Evolutionary conservation across 2,329 filamentous ascomycete genomes (phyloP).

Genomic region (Pseudodiploospora longispora): DNA sequence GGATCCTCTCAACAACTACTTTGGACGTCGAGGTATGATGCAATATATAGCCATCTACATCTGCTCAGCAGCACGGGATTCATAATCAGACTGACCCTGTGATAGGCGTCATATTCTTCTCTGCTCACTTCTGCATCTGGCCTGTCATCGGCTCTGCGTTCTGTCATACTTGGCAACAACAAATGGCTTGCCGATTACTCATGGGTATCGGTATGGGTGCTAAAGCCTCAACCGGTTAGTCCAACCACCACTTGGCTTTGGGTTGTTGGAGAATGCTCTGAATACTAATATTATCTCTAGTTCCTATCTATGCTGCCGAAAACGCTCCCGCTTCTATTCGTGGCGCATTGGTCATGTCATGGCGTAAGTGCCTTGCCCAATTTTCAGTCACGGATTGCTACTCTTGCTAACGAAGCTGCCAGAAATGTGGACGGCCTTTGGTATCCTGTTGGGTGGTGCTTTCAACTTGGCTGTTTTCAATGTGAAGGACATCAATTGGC

Average conservation of each 20-base stretch:
- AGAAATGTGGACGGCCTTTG: constrained; percentile 58
- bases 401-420: not conserved
- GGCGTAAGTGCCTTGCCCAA: constrained; percentile 33
- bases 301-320: constrained; percentile 70
- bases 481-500: constrained; percentile 23
- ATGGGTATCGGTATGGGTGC: constrained; percentile 63
- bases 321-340: constrained; percentile 60
- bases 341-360: constrained; percentile 74
- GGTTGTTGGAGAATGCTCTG: too few species aligned
- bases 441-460: constrained; percentile 36
- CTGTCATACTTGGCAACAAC: constrained; percentile 57
- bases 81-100: constrained; percentile 29
- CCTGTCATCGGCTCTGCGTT: constrained; percentile 57
- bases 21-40: constrained; percentile 32
- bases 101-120: constrained; percentile 53
- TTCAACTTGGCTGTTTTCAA: constrained; percentile 25
- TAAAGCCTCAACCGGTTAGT: constrained; percentile 44
- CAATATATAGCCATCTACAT: constrained; percentile 5
- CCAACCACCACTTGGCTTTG: too few species aligned
- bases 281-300: constrained; percentile 13
- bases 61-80: constrained; percentile 30
- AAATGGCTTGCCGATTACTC: constrained; percentile 58
- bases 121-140: constrained; percentile 62
- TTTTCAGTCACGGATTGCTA: not conserved
- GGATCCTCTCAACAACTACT: constrained; percentile 47